Percentiles rank a stretch among this genome's conserved stretches.
Conservation (phyloP, 495 filamentous ascomycete species). For the Penicillium bovifimosum region DNA sequence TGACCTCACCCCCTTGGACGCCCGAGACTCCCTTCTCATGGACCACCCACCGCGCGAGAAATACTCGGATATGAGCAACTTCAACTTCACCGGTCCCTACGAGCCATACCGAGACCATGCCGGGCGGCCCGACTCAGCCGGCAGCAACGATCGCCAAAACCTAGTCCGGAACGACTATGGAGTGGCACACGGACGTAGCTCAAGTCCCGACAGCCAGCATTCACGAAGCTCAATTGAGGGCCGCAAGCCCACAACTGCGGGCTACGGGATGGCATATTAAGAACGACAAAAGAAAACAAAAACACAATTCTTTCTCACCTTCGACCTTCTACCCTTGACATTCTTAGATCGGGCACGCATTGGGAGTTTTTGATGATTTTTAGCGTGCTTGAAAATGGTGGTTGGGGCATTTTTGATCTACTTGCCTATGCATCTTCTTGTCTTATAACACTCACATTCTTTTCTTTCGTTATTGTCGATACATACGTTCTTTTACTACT, state of each 20-base stretch:
- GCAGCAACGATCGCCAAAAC: slow-evolving; percentile 38
- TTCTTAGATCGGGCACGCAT: slow-evolving; percentile 4
- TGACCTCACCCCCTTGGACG: slow-evolving; percentile 81
- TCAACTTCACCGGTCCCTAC: slow-evolving; percentile 43
- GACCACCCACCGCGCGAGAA: slow-evolving; percentile 39
- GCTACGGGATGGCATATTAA: slow-evolving; percentile 39
- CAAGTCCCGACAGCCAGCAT: slow-evolving; percentile 33
- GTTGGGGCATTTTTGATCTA: slow-evolving; percentile 3
- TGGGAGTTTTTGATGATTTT: slow-evolving; percentile 8
- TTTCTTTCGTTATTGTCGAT: slow-evolving; percentile 3
- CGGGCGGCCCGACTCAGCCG: slow-evolving; percentile 24
- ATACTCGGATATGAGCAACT: slow-evolving; percentile 43
- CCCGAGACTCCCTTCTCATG: slow-evolving; percentile 85
- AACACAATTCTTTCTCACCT: background rate
- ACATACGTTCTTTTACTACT: slow-evolving; percentile 8
- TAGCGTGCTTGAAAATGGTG: slow-evolving; percentile 10
- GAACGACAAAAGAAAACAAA: background rate
- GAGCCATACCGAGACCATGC: slow-evolving; percentile 41
- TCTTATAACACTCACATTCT: slow-evolving; percentile 5
- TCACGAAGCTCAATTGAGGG: slow-evolving; percentile 29
- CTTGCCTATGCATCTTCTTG: slow-evolving; percentile 6
- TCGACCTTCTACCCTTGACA: slow-evolving; percentile 8
- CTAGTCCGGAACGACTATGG: slow-evolving; percentile 37
- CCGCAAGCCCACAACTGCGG: slow-evolving; percentile 36
- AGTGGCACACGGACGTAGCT: slow-evolving; percentile 34